These are phyloP conservation scores for Chlamydomonas reinhardtii DNA, from an alignment of 163 green algal genomes.

Conservation along the genomic window DNA sequence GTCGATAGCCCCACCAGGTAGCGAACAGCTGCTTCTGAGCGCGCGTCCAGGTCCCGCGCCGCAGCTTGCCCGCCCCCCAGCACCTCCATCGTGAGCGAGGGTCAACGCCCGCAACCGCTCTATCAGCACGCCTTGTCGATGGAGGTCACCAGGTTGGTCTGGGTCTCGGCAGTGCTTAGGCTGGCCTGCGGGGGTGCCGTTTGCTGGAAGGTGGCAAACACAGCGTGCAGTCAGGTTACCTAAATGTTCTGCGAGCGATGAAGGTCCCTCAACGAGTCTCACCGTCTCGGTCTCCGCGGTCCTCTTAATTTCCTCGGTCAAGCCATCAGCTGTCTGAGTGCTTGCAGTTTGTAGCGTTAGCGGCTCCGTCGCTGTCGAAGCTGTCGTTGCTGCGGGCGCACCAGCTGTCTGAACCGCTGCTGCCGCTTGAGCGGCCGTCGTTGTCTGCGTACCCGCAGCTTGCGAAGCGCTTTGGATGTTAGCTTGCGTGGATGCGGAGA, in stretches of 20 bases:
- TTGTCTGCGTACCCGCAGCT: too few relatives aligned
- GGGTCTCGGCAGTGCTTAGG: constrained; percentile 3
- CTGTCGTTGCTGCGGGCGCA: too few relatives aligned
- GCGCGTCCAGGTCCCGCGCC: too few relatives aligned
- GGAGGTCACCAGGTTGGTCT: constrained; percentile 1
- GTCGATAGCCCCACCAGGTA: background rate
- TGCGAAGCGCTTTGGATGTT: too few relatives aligned
- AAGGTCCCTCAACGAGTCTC: too few relatives aligned
- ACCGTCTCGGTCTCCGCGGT: too few relatives aligned
- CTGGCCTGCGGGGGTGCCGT: background rate
- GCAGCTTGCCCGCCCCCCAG: background rate
- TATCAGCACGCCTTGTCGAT: constrained; percentile 18
- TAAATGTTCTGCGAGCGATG: too few relatives aligned
- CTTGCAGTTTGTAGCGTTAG: background rate
- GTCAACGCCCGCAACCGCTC: background rate
- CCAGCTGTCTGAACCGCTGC: too few relatives aligned
- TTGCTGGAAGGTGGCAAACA: background rate
- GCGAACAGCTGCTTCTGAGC: background rate
- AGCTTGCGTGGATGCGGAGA: too few relatives aligned
- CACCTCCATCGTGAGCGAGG: background rate
- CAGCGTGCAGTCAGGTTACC: too few relatives aligned
- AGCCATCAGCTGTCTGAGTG: constrained; percentile 3
- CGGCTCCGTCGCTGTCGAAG: too few relatives aligned
- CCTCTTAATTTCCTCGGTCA: background rate
- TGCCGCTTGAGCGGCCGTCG: too few relatives aligned